Evolutionary conservation across 2,329 filamentous ascomycete species (phyloP).

Genomic region (Sclerotinia nivalis): DNA sequence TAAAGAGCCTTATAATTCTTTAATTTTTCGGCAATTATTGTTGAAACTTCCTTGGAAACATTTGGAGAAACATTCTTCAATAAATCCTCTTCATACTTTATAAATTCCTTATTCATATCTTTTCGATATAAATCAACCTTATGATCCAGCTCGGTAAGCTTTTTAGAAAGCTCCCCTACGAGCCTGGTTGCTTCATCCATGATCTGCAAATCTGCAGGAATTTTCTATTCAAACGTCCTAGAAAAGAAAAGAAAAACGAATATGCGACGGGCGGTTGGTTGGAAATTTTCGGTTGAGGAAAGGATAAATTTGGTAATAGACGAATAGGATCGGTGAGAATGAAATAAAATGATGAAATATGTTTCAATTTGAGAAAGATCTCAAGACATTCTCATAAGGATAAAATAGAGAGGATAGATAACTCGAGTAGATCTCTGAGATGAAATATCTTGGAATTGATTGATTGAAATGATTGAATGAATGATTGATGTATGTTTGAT

Average conservation of each 20-base stretch:
- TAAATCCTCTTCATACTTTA: slow-evolving; percentile 53
- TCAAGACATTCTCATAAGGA: no score
- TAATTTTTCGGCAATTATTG: slow-evolving; percentile 42
- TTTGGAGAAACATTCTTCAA: slow-evolving; percentile 50
- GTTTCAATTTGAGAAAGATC: no score
- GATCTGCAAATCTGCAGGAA: slow-evolving; percentile 11
- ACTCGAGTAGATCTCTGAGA: not conserved
- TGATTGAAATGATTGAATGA: not conserved
- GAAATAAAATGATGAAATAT: not conserved
- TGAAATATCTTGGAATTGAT: not conserved
- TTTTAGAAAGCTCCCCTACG: slow-evolving; percentile 37
- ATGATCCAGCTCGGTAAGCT: slow-evolving; percentile 54
- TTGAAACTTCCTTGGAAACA: slow-evolving; percentile 51
- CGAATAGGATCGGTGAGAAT: no score
- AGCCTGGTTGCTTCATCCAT: slow-evolving; percentile 55
- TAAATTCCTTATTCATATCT: slow-evolving; percentile 59
- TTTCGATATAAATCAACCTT: slow-evolving; percentile 58
- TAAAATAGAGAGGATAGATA: not conserved
- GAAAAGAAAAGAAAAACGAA: not conserved
- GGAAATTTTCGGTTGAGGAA: not conserved
- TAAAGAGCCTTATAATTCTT: slow-evolving; percentile 34
- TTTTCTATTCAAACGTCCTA: slow-evolving; percentile 1
- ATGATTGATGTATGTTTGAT: not conserved
- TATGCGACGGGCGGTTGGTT: not conserved
- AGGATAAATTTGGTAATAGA: not conserved